Conservation (phyloP, 1,284 basidiomycete species). For the Marasmius tenuissimus region DNA sequence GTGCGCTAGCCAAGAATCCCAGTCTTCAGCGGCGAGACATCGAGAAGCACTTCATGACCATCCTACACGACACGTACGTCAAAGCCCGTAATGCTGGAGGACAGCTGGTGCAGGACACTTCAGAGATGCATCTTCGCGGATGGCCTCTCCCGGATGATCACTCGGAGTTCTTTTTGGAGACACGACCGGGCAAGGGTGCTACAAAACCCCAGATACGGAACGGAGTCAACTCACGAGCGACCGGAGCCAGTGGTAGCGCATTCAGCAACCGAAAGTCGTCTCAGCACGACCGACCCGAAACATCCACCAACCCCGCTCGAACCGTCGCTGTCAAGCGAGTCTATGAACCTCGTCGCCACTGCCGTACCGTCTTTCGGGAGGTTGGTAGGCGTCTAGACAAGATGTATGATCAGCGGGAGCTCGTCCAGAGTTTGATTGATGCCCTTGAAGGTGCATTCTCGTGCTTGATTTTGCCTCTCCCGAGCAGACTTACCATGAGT, state of each 20-base stretch:
- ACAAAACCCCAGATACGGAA: no score
- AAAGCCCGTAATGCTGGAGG: background rate
- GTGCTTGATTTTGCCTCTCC: background rate
- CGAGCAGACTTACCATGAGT: no score
- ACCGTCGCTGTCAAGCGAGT: background rate
- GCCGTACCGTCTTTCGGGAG: background rate
- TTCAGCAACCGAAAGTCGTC: no score
- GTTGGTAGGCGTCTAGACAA: background rate
- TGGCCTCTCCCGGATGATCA: no score
- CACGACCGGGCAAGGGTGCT: no score
- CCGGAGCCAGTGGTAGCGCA: no score
- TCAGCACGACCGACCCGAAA: no score
- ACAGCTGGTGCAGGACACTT: background rate
- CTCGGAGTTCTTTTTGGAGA: no score
- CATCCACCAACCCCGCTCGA: no score
- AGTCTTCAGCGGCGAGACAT: background rate
- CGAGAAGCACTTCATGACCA: slow-evolving; percentile 6
- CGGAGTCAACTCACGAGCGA: no score
- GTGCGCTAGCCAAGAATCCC: background rate
- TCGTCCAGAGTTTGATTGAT: background rate
- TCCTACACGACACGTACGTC: background rate
- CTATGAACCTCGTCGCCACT: background rate
- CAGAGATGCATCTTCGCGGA: background rate
- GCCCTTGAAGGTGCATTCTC: background rate
- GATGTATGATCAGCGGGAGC: background rate